phyloP scores from a whole-genome alignment of 306 rosid genomes.

The Hippophae tibetana region DNA sequence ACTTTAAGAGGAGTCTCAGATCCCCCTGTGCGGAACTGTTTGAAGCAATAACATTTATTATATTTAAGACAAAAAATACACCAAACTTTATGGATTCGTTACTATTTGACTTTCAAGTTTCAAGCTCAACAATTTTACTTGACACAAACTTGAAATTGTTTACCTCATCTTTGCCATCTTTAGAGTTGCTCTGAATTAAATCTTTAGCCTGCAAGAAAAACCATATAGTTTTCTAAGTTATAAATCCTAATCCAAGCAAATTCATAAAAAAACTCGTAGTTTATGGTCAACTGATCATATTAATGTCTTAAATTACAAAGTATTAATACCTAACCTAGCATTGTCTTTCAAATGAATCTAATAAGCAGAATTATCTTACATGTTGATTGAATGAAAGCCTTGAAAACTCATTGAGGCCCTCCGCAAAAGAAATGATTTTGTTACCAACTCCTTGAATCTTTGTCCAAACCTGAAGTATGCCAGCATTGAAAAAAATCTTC shows the following conservation, averaged over 20 bases:
- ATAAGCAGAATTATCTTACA: slow-evolving; percentile 32
- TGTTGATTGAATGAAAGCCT: slow-evolving; percentile 46
- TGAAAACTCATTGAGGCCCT: slow-evolving; percentile 63
- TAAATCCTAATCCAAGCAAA: slow-evolving; percentile 8
- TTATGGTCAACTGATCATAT: neutral
- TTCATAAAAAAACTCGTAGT: neutral
- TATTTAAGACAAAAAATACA: neutral
- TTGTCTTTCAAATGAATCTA: slow-evolving; percentile 4
- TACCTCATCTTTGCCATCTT: slow-evolving; percentile 52
- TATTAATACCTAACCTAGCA: slow-evolving; percentile 4
- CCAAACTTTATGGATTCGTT: slow-evolving; percentile 7
- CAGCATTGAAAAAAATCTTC: slow-evolving; percentile 11
- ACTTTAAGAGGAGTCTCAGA: slow-evolving; percentile 46
- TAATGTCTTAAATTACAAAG: slow-evolving; percentile 9
- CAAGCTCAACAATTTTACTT: slow-evolving; percentile 1
- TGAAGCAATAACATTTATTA: slow-evolving; percentile 23
- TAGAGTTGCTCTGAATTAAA: slow-evolving; percentile 28
- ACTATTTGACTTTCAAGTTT: neutral
- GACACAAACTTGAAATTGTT: slow-evolving; percentile 14
- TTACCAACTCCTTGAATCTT: slow-evolving; percentile 59
- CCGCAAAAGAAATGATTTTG: slow-evolving; percentile 57
- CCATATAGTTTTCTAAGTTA: slow-evolving; percentile 18
- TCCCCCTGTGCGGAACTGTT: slow-evolving; percentile 41
- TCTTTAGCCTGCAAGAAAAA: slow-evolving; percentile 36
- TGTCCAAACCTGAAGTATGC: slow-evolving; percentile 55